Conservation (phyloP, 2,329 filamentous ascomycete species). For the Fusarium ambrosium region DNA sequence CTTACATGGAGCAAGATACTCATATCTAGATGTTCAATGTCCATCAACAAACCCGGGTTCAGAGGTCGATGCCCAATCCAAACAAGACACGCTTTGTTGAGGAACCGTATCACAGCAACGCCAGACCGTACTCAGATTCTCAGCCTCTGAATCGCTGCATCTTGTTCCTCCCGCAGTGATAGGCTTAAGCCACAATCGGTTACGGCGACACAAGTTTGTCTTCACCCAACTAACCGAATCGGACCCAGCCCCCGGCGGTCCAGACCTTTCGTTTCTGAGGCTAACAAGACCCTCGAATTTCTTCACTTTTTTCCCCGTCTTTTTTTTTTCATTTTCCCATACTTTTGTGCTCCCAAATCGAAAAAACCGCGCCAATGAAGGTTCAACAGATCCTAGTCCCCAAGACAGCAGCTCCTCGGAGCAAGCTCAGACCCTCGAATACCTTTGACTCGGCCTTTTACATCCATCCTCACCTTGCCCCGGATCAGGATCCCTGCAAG, state of each 20-base stretch:
- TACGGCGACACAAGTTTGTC: conserved; percentile 36
- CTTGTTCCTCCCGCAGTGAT: conserved; percentile 18
- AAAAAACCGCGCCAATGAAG: conserved; percentile 29
- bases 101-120: neutral
- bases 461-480: conserved; percentile 40
- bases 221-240: conserved; percentile 40
- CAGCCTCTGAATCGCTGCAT: neutral
- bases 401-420: conserved; percentile 25
- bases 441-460: conserved; percentile 34
- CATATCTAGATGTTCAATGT: too few relatives aligned
- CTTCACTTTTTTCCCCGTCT: conserved; percentile 8
- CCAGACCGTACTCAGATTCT: neutral
- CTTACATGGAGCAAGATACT: neutral
- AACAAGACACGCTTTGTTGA: neutral
- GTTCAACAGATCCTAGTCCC: conserved; percentile 30
- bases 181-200: conserved; percentile 39
- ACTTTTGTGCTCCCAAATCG: neutral
- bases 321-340: neutral
- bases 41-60: neutral
- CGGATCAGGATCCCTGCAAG: conserved; percentile 44
- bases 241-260: conserved; percentile 21
- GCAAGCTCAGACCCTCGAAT: conserved; percentile 22
- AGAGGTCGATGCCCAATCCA: neutral
- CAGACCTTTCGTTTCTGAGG: conserved; percentile 27
- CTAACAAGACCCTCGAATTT: conserved; percentile 18